A percentile compares a stretch with the other conserved stretches of the same genome.
phyloP scores from a whole-genome alignment of 2,329 filamentous ascomycete genomes.

The Penicillium sp. region DNA sequence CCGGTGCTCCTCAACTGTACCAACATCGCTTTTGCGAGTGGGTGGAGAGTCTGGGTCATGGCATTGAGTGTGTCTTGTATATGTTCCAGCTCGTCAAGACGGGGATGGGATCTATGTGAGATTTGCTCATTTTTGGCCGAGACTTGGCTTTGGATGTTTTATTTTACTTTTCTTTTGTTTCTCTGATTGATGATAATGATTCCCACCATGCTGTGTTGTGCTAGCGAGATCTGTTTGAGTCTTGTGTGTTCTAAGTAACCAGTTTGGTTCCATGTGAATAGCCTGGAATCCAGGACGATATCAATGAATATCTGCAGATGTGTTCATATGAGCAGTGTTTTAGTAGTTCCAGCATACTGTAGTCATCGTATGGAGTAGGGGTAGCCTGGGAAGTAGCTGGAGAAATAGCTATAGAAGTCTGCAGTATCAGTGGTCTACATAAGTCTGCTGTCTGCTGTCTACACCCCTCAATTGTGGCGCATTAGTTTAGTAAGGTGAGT shows the following conservation, averaged over 20 bases:
- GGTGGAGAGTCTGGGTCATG: neutral
- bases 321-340: too few relatives aligned
- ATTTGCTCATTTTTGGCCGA: neutral
- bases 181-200: conserved; percentile 22
- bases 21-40: conserved; percentile 15
- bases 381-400: too few relatives aligned
- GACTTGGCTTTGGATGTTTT: conserved; percentile 1
- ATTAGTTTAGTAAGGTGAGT: too few relatives aligned
- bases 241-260: conserved; percentile 20
- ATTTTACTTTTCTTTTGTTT: conserved; percentile 12
- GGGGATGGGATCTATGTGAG: neutral
- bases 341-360: too few relatives aligned
- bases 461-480: too few relatives aligned
- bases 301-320: conserved; percentile 3
- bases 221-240: conserved; percentile 23
- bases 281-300: conserved; percentile 13
- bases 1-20: conserved; percentile 25
- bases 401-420: too few relatives aligned
- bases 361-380: too few relatives aligned
- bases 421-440: too few relatives aligned
- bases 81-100: neutral
- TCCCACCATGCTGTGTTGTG: conserved; percentile 16
- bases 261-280: conserved; percentile 17
- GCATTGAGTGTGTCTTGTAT: conserved; percentile 4
- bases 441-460: too few relatives aligned